Evolutionary conservation across 495 filamentous ascomycete species (phyloP).

Genomic region (Lophiostoma macrostomum): DNA sequence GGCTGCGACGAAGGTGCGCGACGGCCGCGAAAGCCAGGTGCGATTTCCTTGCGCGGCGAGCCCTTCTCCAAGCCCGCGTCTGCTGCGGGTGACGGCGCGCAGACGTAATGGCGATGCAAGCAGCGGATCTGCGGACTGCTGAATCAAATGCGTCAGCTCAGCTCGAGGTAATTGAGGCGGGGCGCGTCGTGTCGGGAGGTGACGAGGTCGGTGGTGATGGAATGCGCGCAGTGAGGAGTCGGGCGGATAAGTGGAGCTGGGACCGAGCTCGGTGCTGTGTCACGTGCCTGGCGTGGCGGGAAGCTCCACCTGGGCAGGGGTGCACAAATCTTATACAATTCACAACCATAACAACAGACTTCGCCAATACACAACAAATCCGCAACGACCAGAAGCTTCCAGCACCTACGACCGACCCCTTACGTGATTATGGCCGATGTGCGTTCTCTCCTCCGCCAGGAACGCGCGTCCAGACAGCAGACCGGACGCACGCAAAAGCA

Average conservation of each 20-base stretch:
- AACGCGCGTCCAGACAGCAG: conserved; percentile 63
- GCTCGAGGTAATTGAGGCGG: too few species aligned
- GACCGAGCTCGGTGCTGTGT: too few species aligned
- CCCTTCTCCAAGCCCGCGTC: background rate
- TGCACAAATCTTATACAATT: too few species aligned
- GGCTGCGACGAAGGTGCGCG: conserved; percentile 1
- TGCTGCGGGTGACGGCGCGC: background rate
- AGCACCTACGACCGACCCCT: background rate
- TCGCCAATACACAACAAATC: background rate
- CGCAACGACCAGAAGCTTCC: background rate
- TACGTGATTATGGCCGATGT: conserved; percentile 69
- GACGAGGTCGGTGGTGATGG: too few species aligned
- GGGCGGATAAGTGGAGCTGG: too few species aligned
- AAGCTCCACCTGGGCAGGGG: too few species aligned
- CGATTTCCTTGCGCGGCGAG: conserved; percentile 10
- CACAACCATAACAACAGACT: background rate
- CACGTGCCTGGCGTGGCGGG: too few species aligned
- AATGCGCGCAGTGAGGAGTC: background rate
- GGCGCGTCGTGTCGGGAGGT: too few species aligned
- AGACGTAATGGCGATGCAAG: too few species aligned
- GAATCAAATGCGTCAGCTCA: too few species aligned
- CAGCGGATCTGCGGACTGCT: too few species aligned
- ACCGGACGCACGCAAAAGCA: conserved; percentile 58
- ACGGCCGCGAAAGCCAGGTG: background rate
- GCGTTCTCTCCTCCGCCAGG: conserved; percentile 74